Base-by-base conservation (phyloP, 1,139 yeast genomes). In the Magnusiomyces ingens region DNA sequence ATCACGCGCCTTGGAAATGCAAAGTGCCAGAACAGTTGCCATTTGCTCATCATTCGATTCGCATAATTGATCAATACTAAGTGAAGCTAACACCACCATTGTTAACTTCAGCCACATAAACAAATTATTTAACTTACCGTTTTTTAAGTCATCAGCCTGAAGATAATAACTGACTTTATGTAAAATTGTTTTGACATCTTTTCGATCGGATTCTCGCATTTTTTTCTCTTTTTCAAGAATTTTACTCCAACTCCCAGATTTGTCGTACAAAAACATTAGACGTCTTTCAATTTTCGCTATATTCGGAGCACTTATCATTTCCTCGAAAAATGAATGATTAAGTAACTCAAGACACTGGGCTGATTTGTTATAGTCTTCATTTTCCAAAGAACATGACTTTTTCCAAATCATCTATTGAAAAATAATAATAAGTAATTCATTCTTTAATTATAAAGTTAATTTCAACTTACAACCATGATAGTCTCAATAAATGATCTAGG, bases 1-100 rank as follows among this genome's bases (percentile, higher is more conserved):
- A 22, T 52, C 54, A n/a, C 51, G 32, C 2, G 57, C 57, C 18
- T 52, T 55, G 11, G 52, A 51, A 6, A 55, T 50, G 22, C 55
- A 52, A n/a, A 52, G 26, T 12, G 55, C 57, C 36, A 55, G 38
- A 13, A 51, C 53, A 1, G 48, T 46, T 6, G 49, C 12, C n/a
- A 37, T 22, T 10, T 47, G 32, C 11, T 15, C 36, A 22, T 47
- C 49, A 5, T 15, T 3, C 10, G 35, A 18, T 11, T 37, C 36
- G 8, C 36, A 47, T 4, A 47, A 18, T 10, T 47, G 35, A n/a
- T 47, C 49, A 37, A 47, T 17, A 38, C 49, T 36, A 4, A 3
- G 19, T 6, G 21, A n/a, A 2, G 44, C 49, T 37, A 19, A 36
- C 3, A 36, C 4, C 11, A 36, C 4, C 4, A 6, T 13, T 5